Conservation (phyloP, 2,329 filamentous ascomycete species). For the Bertia moriformis region DNA sequence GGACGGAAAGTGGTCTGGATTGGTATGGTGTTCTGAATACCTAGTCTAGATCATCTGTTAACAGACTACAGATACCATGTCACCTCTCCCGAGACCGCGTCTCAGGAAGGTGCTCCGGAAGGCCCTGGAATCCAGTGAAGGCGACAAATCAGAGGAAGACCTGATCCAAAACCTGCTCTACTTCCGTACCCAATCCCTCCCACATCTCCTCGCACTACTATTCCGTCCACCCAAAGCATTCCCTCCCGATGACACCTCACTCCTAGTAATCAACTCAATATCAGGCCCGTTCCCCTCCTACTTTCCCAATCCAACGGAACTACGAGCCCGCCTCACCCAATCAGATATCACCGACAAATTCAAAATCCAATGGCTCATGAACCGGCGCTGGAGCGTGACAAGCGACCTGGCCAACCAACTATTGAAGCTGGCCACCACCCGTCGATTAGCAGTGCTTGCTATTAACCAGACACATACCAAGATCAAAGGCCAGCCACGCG, state of each 20-base stretch:
- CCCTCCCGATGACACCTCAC: not conserved
- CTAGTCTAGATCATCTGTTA: not conserved
- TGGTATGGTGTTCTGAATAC: not conserved
- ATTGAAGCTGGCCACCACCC: not conserved
- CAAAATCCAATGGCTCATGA: not conserved
- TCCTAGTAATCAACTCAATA: not conserved
- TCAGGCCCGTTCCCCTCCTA: not conserved
- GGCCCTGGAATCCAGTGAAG: not conserved
- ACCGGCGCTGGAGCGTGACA: not conserved
- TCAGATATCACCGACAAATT: not conserved
- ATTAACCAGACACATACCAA: not conserved
- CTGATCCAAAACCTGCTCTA: not conserved
- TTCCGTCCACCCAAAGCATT: not conserved
- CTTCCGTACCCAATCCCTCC: not conserved
- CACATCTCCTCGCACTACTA: not conserved
- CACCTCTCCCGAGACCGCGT: not conserved
- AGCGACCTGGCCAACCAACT: not conserved
- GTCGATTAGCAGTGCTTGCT: not conserved
- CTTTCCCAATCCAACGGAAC: not conserved
- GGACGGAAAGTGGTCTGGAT: not conserved
- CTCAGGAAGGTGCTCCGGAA: not conserved
- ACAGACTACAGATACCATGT: not conserved
- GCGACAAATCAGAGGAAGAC: not conserved
- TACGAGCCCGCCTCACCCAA: not conserved
- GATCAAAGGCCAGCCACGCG: slow-evolving; percentile 1